Evolutionary conservation across 2,329 filamentous ascomycete species (phyloP).

Genomic region (Microsporum ferrugineum): DNA sequence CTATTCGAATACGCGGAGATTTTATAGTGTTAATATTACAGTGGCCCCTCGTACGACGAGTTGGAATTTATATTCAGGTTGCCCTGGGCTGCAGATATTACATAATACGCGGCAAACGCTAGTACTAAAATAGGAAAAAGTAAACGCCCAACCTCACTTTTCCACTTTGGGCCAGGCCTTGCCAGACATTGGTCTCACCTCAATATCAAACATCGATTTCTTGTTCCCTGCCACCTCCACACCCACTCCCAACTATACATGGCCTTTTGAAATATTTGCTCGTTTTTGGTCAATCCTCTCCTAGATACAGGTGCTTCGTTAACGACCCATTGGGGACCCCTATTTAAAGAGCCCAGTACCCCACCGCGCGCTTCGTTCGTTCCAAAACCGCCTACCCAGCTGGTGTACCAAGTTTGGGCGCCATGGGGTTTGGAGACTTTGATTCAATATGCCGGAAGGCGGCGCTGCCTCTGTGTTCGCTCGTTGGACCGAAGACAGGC

Average conservation of each 20-base stretch:
- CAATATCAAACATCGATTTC: not conserved
- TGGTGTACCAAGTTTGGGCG: conserved; percentile 21
- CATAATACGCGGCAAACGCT: not conserved
- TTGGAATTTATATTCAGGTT: not conserved
- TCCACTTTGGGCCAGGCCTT: not conserved
- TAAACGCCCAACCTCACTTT: conserved; percentile 4
- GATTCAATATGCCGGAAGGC: conserved; percentile 72
- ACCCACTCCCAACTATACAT: not conserved
- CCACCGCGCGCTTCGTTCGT: not conserved
- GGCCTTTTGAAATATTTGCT: not conserved
- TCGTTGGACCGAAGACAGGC: conserved; percentile 56
- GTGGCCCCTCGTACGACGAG: not conserved
- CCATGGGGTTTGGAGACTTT: conserved; percentile 88
- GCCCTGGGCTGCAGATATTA: not conserved
- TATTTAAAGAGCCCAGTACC: not conserved
- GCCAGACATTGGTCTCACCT: not conserved
- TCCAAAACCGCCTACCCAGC: not conserved
- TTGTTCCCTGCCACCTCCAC: not conserved
- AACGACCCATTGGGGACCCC: not conserved
- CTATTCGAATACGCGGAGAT: not conserved
- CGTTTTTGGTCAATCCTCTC: not conserved
- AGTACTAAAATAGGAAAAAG: not conserved
- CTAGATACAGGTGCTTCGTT: not conserved
- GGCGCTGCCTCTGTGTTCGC: conserved; percentile 73
- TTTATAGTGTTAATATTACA: not conserved